These are phyloP conservation scores for Kokia cookei DNA, from an alignment of 441 rosid genomes.

Conservation along the genomic window DNA sequence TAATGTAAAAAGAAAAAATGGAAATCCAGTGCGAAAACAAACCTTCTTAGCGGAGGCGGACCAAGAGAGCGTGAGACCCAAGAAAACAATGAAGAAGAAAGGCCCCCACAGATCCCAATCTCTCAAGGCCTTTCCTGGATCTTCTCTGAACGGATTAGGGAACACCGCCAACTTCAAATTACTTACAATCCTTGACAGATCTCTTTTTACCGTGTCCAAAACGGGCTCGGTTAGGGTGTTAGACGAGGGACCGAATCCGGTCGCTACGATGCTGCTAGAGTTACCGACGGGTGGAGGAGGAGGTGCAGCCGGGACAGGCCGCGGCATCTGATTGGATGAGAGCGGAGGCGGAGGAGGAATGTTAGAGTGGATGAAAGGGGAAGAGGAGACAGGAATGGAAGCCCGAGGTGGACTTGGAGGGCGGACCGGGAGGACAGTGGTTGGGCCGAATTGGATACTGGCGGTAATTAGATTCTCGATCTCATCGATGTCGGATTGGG, in stretches of 20 bases:
- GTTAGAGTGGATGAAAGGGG: constrained; percentile 59
- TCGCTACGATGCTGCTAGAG: constrained; percentile 18
- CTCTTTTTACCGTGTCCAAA: constrained; percentile 94
- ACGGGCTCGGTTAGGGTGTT: constrained; percentile 95
- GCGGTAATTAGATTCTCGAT: constrained; percentile 78
- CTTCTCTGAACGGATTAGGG: constrained; percentile 85
- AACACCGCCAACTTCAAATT: constrained; percentile 94
- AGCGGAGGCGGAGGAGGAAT: constrained; percentile 41
- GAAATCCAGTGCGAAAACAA: neutral
- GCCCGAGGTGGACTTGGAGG: constrained; percentile 63
- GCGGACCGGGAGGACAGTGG: constrained; percentile 76
- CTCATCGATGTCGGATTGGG: constrained; percentile 97
- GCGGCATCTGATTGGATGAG: constrained; percentile 28
- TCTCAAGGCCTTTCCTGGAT: constrained; percentile 89
- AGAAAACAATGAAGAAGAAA: constrained; percentile 85
- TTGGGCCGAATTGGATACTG: constrained; percentile 51
- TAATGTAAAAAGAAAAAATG: neutral
- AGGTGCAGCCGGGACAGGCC: constrained; percentile 25
- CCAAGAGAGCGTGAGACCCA: constrained; percentile 90
- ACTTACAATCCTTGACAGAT: constrained; percentile 88
- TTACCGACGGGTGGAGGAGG: constrained; percentile 33
- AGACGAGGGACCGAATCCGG: constrained; percentile 69
- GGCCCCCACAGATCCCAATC: constrained; percentile 99
- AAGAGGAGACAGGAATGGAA: constrained; percentile 69
- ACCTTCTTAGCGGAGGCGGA: constrained; percentile 91